Evolutionary conservation across 2,329 filamentous ascomycete genomes (phyloP).

Genomic region (Trichoderma cornu-damae): DNA sequence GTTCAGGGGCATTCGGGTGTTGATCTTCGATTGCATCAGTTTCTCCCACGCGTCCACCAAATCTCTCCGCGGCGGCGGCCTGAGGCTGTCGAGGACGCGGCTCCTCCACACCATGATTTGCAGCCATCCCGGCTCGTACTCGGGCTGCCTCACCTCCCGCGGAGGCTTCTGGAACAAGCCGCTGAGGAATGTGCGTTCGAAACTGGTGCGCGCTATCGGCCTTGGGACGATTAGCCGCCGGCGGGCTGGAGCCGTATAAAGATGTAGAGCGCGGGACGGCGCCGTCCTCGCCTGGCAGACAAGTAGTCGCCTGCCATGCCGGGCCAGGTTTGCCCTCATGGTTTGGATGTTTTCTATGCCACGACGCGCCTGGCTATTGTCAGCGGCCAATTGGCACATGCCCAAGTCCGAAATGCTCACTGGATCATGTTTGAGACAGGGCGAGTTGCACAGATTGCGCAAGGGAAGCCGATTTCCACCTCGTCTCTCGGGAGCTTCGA

Average conservation of each 20-base stretch:
- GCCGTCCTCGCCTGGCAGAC: constrained; percentile 32
- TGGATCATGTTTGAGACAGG: constrained; percentile 16
- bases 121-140: constrained; percentile 65
- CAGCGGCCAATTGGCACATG: constrained; percentile 15
- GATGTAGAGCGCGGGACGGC: constrained; percentile 33
- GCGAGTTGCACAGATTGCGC: constrained; percentile 1
- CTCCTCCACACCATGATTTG: constrained; percentile 64
- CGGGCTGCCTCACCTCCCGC: constrained; percentile 54
- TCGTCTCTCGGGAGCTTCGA: background rate
- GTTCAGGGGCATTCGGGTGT: constrained; percentile 50
- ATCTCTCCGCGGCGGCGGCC: constrained; percentile 59
- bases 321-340: constrained; percentile 44
- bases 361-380: constrained; percentile 18
- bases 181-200: constrained; percentile 49
- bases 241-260: constrained; percentile 29
- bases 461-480: constrained; percentile 2
- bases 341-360: constrained; percentile 30
- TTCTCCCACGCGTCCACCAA: constrained; percentile 59
- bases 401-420: background rate
- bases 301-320: constrained; percentile 40
- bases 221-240: constrained; percentile 25
- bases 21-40: constrained; percentile 56
- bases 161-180: constrained; percentile 57
- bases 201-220: constrained; percentile 23
- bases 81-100: constrained; percentile 56